Evolutionary conservation across 2,329 filamentous ascomycete genomes (phyloP).

Genomic region (Xylariaceae sp.): DNA sequence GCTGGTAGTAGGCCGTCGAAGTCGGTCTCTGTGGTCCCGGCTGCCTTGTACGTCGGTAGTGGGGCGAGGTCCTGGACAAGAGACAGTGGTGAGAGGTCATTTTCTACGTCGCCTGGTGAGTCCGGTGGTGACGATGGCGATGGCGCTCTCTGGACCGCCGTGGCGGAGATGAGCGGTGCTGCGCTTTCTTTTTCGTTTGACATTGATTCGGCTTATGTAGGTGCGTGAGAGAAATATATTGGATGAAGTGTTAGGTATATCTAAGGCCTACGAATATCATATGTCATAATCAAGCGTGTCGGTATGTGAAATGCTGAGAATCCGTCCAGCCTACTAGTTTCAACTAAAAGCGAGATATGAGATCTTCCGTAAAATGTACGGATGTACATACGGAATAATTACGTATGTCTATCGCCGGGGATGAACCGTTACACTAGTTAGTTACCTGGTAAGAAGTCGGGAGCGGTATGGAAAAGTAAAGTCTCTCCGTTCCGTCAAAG

Average conservation of each 20-base stretch:
- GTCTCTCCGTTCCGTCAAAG: too few relatives aligned
- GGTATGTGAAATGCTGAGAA: too few relatives aligned
- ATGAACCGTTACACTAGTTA: too few relatives aligned
- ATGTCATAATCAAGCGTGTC: too few relatives aligned
- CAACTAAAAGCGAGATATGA: too few relatives aligned
- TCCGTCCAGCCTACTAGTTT: too few relatives aligned
- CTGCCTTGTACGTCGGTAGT: constrained; percentile 55
- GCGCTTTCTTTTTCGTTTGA: constrained; percentile 7
- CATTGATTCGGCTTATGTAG: background rate
- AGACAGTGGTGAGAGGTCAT: constrained; percentile 47
- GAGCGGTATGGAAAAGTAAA: too few relatives aligned
- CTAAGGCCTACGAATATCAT: background rate
- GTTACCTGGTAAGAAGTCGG: too few relatives aligned
- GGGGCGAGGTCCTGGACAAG: constrained; percentile 56
- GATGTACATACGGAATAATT: too few relatives aligned
- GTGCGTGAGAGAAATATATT: background rate
- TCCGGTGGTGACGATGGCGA: too few relatives aligned
- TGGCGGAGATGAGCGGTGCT: constrained; percentile 7
- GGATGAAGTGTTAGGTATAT: background rate
- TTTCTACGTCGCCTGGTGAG: constrained; percentile 20
- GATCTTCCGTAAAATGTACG: too few relatives aligned
- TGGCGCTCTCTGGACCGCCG: background rate
- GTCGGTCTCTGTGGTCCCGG: constrained; percentile 49
- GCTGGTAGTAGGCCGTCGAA: constrained; percentile 67
- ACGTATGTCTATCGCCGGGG: too few relatives aligned